Percentiles rank a stretch among this genome's conserved stretches.
Conservation (phyloP, 768 basidiomycete species). For the Hortiboletus campestris region DNA sequence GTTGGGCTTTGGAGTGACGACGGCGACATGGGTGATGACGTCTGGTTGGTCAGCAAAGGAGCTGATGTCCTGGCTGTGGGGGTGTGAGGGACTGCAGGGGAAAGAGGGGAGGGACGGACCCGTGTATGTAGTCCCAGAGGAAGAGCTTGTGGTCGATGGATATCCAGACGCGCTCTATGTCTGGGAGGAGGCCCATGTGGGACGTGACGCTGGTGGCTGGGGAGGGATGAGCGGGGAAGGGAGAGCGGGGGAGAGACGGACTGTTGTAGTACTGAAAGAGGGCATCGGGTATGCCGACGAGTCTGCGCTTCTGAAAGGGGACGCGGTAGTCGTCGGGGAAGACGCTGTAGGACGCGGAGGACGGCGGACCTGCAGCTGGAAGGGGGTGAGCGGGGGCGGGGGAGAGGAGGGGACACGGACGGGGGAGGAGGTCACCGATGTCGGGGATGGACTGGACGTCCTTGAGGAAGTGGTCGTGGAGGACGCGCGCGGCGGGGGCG, state of each 20-base stretch:
- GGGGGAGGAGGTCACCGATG: conserved; percentile 63
- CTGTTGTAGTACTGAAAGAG: conserved; percentile 79
- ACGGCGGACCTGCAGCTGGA: conserved; percentile 59
- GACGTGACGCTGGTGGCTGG: conserved; percentile 67
- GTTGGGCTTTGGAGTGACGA: conserved; percentile 80
- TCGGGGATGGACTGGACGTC: conserved; percentile 77
- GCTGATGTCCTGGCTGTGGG: conserved; percentile 75
- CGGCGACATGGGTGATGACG: conserved; percentile 82
- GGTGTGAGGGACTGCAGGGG: conserved; percentile 2
- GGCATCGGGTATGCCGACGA: conserved; percentile 74
- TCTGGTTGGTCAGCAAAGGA: conserved; percentile 92
- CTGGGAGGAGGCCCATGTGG: conserved; percentile 88
- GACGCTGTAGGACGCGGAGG: conserved; percentile 75
- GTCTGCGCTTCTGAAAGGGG: conserved; percentile 75
- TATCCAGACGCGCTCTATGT: conserved; percentile 94
- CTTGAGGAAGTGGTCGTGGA: conserved; percentile 68
- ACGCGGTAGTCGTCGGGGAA: conserved; percentile 76
- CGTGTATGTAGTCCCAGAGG: conserved; percentile 94
- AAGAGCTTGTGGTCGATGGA: conserved; percentile 92
- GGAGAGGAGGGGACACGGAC: conserved; percentile 38
- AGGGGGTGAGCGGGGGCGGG: conserved; percentile 6
- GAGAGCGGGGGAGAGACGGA: conserved; percentile 33
- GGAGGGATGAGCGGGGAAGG: conserved; percentile 14
- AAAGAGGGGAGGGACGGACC: conserved; percentile 49
- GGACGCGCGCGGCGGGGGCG: conserved; percentile 61